Conservation (phyloP, 495 filamentous ascomycete genomes). For the Delitschia confertaspora region DNA sequence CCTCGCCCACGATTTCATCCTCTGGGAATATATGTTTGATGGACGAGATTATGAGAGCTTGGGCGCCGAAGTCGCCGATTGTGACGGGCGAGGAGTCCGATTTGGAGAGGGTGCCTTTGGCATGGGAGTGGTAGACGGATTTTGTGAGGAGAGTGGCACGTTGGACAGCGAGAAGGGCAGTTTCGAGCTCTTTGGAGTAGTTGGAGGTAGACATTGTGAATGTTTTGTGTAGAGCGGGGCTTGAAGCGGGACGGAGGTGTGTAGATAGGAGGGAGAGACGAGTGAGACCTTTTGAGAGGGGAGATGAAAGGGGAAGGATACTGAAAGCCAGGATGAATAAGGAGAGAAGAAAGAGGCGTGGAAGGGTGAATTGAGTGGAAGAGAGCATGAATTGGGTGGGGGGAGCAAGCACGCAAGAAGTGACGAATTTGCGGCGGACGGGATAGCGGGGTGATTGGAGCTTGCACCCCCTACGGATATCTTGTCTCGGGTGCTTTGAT, state of each 20-base stretch:
- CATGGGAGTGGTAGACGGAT: slow-evolving; percentile 81
- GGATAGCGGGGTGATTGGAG: not conserved
- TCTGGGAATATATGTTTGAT: slow-evolving; percentile 80
- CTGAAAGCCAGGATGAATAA: slow-evolving; percentile 45
- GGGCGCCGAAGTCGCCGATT: slow-evolving; percentile 94
- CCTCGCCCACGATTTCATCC: slow-evolving; percentile 89
- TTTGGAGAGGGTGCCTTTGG: slow-evolving; percentile 90
- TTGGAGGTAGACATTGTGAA: slow-evolving; percentile 14
- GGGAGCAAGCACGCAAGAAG: not conserved
- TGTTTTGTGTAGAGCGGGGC: not conserved
- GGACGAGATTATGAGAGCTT: slow-evolving; percentile 88
- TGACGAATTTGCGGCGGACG: not conserved
- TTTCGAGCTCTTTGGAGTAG: slow-evolving; percentile 72
- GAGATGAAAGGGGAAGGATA: slow-evolving; percentile 38
- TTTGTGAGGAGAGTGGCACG: slow-evolving; percentile 82
- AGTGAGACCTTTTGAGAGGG: slow-evolving; percentile 38
- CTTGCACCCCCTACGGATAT: no score
- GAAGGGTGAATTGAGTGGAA: slow-evolving; percentile 1
- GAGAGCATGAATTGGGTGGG: not conserved
- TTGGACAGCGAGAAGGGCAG: slow-evolving; percentile 87
- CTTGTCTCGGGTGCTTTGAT: no score
- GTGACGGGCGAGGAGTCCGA: slow-evolving; percentile 94
- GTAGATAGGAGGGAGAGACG: slow-evolving; percentile 27
- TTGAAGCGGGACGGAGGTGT: slow-evolving; percentile 24
- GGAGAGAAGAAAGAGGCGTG: slow-evolving; percentile 32